Base-by-base conservation (phyloP, 1,284 basidiomycete genomes). In the Ganoderma lingzhi region DNA sequence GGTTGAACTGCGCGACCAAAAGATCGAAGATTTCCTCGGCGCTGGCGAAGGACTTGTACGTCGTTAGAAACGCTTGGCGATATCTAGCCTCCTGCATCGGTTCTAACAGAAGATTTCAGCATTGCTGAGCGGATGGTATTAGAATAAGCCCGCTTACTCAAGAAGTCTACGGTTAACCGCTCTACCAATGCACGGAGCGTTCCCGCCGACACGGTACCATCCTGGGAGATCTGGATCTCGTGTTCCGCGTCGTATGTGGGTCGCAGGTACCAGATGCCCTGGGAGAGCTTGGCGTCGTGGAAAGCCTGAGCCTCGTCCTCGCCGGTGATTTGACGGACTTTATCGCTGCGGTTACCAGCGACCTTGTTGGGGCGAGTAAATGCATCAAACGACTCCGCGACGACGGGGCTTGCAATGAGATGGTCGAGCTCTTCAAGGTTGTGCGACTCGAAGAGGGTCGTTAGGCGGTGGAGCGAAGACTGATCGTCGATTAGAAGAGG, bases 41-140 rank as follows among this genome's bases (percentile, higher is more conserved):
- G 6, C 88, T 89, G 41, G 88, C 90, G 77, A 96, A 95, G 0
- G 93, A 93, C 42, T 88, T 87, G 81, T 93, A 94, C 12, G 94
- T 96, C 82, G 88, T 90, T 56, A 96, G 82, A 80, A 96, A 95
- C 8, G 87, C 85, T 32, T 88, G 86, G 58, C 88, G 86, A 78
- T 89, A 95, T 9, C 81, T 78, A 1, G 80, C 82, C 65, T 87
- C 85, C 70, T 85, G 84, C 2, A 82, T 79, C 61, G 82, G 75
- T 74, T 82, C 87, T 86, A 19, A 32, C 37, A 15, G 12, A 15
- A 30, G 14, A 32, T 6, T 17, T 64, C 35, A 56, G 51, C n/a
- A 39, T 55, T 42, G 12, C 19, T 6, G n/a, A 23, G 4, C 63
- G 37, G 23, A 39, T 28, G 41, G 10, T 15, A 23, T 41, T 28